Evolutionary conservation across 129 eudicot genomes (phyloP), one percentile per base, ranked within the genome.

Genomic region (Lactuca saligna): DNA sequence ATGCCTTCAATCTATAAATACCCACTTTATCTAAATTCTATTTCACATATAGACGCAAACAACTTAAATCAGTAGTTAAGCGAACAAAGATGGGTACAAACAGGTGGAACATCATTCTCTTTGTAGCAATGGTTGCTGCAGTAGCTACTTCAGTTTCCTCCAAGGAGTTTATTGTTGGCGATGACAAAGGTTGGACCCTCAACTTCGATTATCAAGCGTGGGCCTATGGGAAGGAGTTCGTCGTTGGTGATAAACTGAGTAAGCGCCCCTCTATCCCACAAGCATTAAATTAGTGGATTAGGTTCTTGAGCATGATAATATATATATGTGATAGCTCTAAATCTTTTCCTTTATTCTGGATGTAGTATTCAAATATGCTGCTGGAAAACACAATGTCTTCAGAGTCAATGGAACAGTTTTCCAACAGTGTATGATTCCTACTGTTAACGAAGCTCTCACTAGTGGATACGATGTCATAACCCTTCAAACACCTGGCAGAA

Each of bases 221-320:
- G 82, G 79, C 85, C 51, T 14, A 61, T 4, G 82, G 73, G 6
- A 81, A 76, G 57, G 57, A 72, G 17, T 81, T 81, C 33, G 20
- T 17, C 3, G 69, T 81, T 13, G 85, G 85, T 4, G 82, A 81
- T 37, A 61, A 44, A 49, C 63, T 81, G 0, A 51, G 85, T 77
- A 65, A 41, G 61, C 17, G 9, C 49, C 17, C 7, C 34, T 11
- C 2, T 17, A 12, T 44, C 48, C 3, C 6, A 12, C 31, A 32
- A 66, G 2, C 70, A 34, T 12, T 11, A 11, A 46, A 46, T 2
- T 46, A 46, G 12, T 46, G 51, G n/a, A 46, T 46, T 46, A 46
- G 15, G 51, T 46, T 46, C 51, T 46, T 10, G 15, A 46, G 50
- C 13, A 44, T 3, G 14, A 44, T 44, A 13, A 44, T 10, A 44